phyloP scores from a whole-genome alignment of 2,329 filamentous ascomycete species.

The Chaetomiaceae sp. region DNA sequence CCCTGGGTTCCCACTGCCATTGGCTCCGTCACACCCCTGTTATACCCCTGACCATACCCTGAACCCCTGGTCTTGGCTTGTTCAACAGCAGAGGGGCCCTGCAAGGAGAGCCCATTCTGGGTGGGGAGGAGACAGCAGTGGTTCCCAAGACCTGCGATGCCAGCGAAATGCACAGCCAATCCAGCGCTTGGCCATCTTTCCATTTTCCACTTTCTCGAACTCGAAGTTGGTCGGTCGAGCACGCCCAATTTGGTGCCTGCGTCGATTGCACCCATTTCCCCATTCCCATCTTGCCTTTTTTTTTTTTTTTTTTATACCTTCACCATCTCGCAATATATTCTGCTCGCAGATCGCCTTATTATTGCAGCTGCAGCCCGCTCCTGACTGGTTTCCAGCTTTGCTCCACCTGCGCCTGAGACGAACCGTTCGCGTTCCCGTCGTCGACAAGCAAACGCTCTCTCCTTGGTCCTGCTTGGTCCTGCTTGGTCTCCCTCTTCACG shows the following conservation, averaged over 20 bases:
- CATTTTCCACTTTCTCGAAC: neutral
- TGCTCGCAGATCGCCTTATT: too few relatives aligned
- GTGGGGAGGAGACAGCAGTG: constrained; percentile 10
- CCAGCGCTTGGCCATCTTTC: neutral
- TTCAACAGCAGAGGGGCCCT: constrained; percentile 9
- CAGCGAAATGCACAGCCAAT: constrained; percentile 12
- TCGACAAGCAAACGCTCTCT: neutral
- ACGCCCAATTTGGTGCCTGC: neutral
- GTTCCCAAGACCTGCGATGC: neutral
- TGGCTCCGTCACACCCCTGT: constrained; percentile 10
- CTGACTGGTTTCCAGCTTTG: neutral
- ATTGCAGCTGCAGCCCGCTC: too few relatives aligned
- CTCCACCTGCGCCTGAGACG: neutral
- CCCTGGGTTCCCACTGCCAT: neutral
- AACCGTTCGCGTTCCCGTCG: neutral
- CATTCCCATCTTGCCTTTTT: neutral
- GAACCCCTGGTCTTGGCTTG: constrained; percentile 17
- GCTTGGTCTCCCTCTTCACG: neutral
- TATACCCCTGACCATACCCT: constrained; percentile 15
- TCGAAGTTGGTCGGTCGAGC: neutral
- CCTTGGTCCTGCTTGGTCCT: neutral
- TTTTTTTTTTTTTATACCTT: too few relatives aligned
- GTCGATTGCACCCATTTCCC: too few relatives aligned
- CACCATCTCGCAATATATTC: too few relatives aligned
- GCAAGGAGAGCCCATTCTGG: constrained; percentile 10